These are phyloP conservation scores for Eimeria sp. DNA, from an alignment of 169 alveolate genomes.

Conservation along the genomic window DNA sequence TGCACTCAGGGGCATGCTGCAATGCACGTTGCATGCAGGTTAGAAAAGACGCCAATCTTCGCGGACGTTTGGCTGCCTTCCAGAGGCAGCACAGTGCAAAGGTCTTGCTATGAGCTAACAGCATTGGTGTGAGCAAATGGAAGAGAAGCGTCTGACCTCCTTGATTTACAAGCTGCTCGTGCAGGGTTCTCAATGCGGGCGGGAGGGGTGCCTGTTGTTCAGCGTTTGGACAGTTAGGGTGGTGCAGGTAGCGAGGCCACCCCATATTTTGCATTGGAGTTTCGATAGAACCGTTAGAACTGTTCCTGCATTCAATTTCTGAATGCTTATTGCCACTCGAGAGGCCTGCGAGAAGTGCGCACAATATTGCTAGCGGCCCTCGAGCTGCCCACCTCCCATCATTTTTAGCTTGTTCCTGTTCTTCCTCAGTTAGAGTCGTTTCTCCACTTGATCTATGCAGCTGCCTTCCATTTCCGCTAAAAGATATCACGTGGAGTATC, in stretches of 20 bases:
- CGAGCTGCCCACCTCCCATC: conserved; percentile 32
- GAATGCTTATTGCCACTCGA: neutral
- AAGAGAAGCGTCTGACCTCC: neutral
- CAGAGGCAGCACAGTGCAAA: conserved; percentile 70
- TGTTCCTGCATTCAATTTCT: neutral
- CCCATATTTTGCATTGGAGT: too few species aligned
- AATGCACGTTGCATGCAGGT: conserved; percentile 66
- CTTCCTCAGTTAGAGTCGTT: neutral
- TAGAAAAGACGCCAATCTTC: conserved; percentile 51
- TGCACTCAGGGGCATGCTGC: conserved; percentile 49
- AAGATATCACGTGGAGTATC: neutral
- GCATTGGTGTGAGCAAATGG: conserved; percentile 43
- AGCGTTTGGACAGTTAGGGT: conserved; percentile 24
- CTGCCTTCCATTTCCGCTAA: conserved; percentile 44
- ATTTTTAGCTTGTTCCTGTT: neutral
- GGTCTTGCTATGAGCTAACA: conserved; percentile 43
- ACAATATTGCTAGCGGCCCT: conserved; percentile 60
- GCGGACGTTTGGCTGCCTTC: conserved; percentile 67
- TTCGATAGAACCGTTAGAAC: too few species aligned
- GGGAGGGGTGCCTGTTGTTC: conserved; percentile 47
- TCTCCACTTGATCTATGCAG: neutral
- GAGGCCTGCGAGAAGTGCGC: conserved; percentile 47
- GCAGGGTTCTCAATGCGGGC: neutral
- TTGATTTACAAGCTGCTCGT: neutral
- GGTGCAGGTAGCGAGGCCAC: conserved; percentile 55